Conservation (phyloP, 306 rosid species). For the Quercus ilex region DNA sequence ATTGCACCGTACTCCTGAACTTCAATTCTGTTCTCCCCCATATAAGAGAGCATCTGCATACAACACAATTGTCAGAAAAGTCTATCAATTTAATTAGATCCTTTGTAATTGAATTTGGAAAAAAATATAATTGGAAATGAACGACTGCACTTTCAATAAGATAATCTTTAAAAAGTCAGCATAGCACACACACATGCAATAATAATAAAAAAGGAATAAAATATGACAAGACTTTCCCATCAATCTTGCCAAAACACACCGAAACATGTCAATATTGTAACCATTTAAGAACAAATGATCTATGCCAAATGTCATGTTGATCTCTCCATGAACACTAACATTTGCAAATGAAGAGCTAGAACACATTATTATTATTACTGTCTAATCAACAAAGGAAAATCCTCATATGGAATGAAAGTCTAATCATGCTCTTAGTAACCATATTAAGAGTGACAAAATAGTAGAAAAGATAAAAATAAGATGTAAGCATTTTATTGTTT, state of each 20-base stretch:
- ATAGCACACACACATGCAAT: background rate
- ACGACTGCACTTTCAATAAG: background rate
- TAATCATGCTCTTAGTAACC: too few relatives aligned
- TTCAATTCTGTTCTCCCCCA: slow-evolving; percentile 69
- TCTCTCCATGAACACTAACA: too few relatives aligned
- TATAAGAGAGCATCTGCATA: background rate
- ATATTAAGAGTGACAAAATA: too few relatives aligned
- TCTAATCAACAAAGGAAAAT: too few relatives aligned
- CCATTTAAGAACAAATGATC: background rate
- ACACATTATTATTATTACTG: too few relatives aligned
- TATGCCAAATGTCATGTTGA: background rate
- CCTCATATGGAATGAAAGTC: too few relatives aligned
- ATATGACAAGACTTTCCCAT: background rate
- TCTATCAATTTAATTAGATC: background rate
- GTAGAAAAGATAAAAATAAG: too few relatives aligned
- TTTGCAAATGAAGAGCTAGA: background rate
- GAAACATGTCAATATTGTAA: background rate
- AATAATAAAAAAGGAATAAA: background rate
- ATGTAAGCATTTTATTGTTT: too few relatives aligned
- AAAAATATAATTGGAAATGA: background rate
- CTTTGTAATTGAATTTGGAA: background rate
- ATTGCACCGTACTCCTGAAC: slow-evolving; percentile 70
- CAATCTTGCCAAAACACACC: background rate
- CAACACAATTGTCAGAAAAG: slow-evolving; percentile 4
- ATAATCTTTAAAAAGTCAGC: background rate